Evolutionary conservation across 106 monocot genomes (phyloP).

Genomic region (Agapanthus africanus): DNA sequence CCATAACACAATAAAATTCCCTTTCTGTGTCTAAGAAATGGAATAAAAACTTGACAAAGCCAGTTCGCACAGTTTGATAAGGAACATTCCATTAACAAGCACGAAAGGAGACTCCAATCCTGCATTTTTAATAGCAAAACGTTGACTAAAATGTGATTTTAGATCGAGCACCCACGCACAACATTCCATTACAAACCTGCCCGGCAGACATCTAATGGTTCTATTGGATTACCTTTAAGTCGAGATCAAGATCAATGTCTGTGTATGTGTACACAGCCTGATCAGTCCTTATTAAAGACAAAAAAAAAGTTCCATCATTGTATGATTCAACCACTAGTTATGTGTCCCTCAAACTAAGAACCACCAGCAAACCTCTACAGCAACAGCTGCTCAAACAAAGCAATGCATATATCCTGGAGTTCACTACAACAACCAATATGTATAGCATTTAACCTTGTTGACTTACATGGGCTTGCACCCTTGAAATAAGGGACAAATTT

Average conservation of each 20-base stretch:
- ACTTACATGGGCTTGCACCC: too few relatives aligned
- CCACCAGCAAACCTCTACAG: neutral
- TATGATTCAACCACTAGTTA: neutral
- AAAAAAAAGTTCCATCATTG: neutral
- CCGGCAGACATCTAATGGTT: too few relatives aligned
- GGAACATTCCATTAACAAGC: neutral
- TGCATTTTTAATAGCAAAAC: too few relatives aligned
- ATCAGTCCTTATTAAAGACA: neutral
- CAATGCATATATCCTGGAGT: neutral
- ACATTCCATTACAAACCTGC: too few relatives aligned
- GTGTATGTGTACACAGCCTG: neutral
- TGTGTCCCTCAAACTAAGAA: neutral
- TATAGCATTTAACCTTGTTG: too few relatives aligned
- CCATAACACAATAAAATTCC: neutral
- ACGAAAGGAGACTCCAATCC: too few relatives aligned
- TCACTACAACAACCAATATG: neutral
- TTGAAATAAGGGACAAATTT: too few relatives aligned
- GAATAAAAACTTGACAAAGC: neutral
- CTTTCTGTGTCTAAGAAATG: too few relatives aligned
- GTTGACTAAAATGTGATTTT: too few relatives aligned
- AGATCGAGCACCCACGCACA: too few relatives aligned
- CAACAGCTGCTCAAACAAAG: neutral
- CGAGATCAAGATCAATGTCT: too few relatives aligned
- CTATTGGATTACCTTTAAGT: too few relatives aligned
- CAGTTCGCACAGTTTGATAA: neutral